These are phyloP conservation scores for Aspergillus panamensis DNA, from an alignment of 495 filamentous ascomycete species.

Conservation along the genomic window DNA sequence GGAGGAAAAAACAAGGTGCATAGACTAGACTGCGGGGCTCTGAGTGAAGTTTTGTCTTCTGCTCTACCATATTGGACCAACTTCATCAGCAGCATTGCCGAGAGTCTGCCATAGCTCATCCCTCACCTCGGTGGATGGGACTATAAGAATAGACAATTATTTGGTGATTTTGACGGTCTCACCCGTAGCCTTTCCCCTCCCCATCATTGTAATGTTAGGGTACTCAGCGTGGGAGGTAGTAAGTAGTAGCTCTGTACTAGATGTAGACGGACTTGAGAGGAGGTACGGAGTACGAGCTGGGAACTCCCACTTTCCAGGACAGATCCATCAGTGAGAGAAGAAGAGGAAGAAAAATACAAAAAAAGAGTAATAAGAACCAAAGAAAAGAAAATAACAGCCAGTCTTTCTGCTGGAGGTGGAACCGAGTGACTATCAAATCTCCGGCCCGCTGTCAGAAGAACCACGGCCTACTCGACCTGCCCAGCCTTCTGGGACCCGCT, in stretches of 20 bases:
- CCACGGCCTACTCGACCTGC: constrained; percentile 8
- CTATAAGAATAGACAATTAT: neutral
- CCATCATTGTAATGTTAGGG: too few relatives aligned
- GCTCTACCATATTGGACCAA: neutral
- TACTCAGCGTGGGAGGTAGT: too few relatives aligned
- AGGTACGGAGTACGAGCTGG: too few relatives aligned
- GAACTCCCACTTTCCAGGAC: too few relatives aligned
- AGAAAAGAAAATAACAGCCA: neutral
- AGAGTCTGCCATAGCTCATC: neutral
- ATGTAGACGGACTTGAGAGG: too few relatives aligned
- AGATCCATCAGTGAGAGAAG: neutral
- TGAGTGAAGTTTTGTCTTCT: neutral
- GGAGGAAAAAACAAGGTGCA: neutral
- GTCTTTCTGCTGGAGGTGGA: constrained; percentile 16
- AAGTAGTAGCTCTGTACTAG: too few relatives aligned
- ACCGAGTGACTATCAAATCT: constrained; percentile 15
- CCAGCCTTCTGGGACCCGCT: constrained; percentile 18
- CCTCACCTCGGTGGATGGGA: neutral
- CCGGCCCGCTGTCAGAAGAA: constrained; percentile 25
- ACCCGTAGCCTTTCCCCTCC: too few relatives aligned
- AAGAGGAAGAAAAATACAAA: neutral
- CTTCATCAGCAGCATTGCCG: neutral
- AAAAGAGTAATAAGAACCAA: neutral
- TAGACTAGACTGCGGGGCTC: constrained; percentile 13
- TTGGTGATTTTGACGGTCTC: too few relatives aligned